A percentile compares a stretch with the other conserved stretches of the same genome.
Evolutionary conservation across 345 rosid genomes (phyloP).

Genomic region (Laguncularia racemosa): DNA sequence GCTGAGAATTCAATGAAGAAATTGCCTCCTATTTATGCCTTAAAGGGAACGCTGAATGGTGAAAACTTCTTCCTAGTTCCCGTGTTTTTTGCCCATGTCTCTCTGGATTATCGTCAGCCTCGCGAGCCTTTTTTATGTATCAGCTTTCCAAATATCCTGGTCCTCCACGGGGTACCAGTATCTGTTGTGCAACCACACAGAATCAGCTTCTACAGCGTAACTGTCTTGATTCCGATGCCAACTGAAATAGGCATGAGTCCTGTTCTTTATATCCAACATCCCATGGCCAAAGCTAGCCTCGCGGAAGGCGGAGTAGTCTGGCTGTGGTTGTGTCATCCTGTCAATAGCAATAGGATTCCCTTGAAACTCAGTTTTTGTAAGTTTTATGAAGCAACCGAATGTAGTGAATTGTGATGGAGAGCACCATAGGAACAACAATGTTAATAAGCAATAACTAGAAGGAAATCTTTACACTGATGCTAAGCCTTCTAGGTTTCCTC

Average conservation of each 20-base stretch:
- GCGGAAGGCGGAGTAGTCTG: conserved; percentile 61
- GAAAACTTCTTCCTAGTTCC: too few relatives aligned
- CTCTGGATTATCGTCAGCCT: too few relatives aligned
- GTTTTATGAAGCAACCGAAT: not conserved
- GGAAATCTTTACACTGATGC: conserved; percentile 34
- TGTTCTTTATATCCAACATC: conserved; percentile 64
- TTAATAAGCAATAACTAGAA: not conserved
- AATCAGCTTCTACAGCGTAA: conserved; percentile 57
- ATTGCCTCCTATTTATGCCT: too few relatives aligned
- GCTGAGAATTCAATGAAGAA: too few relatives aligned
- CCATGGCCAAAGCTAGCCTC: conserved; percentile 89
- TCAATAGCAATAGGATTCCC: not conserved
- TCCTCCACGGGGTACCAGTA: conserved; percentile 30
- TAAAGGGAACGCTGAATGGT: too few relatives aligned
- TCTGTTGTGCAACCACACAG: conserved; percentile 55
- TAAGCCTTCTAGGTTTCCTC: conserved; percentile 84
- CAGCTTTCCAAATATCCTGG: not conserved
- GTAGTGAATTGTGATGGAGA: too few relatives aligned
- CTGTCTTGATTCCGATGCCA: conserved; percentile 86
- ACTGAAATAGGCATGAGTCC: conserved; percentile 59
- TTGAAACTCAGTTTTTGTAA: too few relatives aligned
- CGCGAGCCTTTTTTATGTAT: too few relatives aligned
- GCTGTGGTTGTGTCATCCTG: conserved; percentile 81
- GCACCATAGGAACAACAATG: not conserved
- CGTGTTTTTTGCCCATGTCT: too few relatives aligned